phyloP scores from a whole-genome alignment of 495 filamentous ascomycete genomes.

The Antarctomyces pellizariae region DNA sequence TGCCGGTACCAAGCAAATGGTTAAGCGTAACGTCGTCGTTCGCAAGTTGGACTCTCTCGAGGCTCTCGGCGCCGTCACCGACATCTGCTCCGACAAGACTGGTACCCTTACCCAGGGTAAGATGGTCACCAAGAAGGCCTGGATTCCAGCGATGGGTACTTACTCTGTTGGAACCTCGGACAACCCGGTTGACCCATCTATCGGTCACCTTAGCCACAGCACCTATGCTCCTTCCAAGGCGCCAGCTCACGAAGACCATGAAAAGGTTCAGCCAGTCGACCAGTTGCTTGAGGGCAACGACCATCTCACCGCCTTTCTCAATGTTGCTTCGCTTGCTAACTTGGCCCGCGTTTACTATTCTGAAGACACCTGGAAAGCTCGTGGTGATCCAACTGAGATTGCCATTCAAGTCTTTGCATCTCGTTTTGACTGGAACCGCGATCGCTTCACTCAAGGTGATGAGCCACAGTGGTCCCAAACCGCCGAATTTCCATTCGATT shows the following conservation, averaged over 20 bases:
- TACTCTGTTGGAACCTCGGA: slow-evolving; percentile 32
- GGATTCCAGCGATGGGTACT: slow-evolving; percentile 29
- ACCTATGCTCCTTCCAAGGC: slow-evolving; percentile 16
- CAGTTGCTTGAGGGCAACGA: slow-evolving; percentile 10
- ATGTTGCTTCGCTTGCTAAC: slow-evolving; percentile 40
- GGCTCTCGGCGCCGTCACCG: slow-evolving; percentile 42
- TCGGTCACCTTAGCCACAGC: slow-evolving; percentile 25
- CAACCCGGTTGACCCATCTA: slow-evolving; percentile 30
- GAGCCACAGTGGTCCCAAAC: slow-evolving; percentile 29
- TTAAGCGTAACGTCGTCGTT: slow-evolving; percentile 24
- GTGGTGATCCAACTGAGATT: slow-evolving; percentile 45
- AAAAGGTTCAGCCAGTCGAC: slow-evolving; percentile 12
- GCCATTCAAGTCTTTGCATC: slow-evolving; percentile 45
- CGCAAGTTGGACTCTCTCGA: slow-evolving; percentile 27
- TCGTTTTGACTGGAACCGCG: slow-evolving; percentile 35
- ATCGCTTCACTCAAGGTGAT: slow-evolving; percentile 25
- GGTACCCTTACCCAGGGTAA: slow-evolving; percentile 48
- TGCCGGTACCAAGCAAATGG: slow-evolving; percentile 27
- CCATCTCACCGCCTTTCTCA: slow-evolving; percentile 29
- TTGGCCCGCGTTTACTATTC: slow-evolving; percentile 31
- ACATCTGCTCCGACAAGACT: slow-evolving; percentile 54
- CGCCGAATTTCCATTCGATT: slow-evolving; percentile 44
- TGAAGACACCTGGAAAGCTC: slow-evolving; percentile 31
- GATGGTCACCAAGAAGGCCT: slow-evolving; percentile 30
- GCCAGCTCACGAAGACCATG: slow-evolving; percentile 10